Base-by-base conservation (phyloP, 306 rosid genomes). In the Pterocarpus santalinus region DNA sequence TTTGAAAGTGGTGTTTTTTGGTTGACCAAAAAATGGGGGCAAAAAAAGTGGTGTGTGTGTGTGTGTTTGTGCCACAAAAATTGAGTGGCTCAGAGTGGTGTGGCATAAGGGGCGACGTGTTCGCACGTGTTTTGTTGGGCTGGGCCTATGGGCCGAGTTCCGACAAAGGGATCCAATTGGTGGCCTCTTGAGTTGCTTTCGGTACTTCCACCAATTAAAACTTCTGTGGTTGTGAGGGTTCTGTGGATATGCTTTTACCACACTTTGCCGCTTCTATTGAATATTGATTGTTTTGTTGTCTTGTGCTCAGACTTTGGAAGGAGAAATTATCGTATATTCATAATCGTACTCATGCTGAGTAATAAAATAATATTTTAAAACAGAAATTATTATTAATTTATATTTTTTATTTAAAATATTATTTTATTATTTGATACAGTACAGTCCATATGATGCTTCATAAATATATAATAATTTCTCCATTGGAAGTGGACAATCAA, bases 61-160 rank as follows among this genome's bases (percentile, higher is more conserved):
- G 64, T 14, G n/a, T 1, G 4, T 34, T 61, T n/a, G 33, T 38
- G 64, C 85, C 90, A 75, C 90, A 53, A 8, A 30, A 53, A 57
- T 6, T 30, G n/a, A 55, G 88, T 84, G 83, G 83, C 65, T 66
- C n/a, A 9, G 4, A 47, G 16, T 4, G 13, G 7, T 2, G 49
- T n/a, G 39, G 35, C 17, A 33, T 62, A 17, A 36, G 14, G n/a
- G 65, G 35, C 2, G 36, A 63, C 73, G 73, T 80, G 78, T 35
- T 57, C 51, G 13, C 6, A 35, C n/a, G 11, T 22, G 14, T 55
- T 15, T 41, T 12, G 35, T 32, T 82, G 83, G 88, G 72, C 22
- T 62, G 85, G 88, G 67, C 83, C 80, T 64, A 38, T 72, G 85
- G 80, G 72, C 72, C 66, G 14, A 58, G 43, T 30, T 84, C 16